A percentile compares a stretch with the other conserved stretches of the same genome.
Evolutionary conservation across 495 filamentous ascomycete genomes (phyloP).

Genomic region (Pyronema domesticum): DNA sequence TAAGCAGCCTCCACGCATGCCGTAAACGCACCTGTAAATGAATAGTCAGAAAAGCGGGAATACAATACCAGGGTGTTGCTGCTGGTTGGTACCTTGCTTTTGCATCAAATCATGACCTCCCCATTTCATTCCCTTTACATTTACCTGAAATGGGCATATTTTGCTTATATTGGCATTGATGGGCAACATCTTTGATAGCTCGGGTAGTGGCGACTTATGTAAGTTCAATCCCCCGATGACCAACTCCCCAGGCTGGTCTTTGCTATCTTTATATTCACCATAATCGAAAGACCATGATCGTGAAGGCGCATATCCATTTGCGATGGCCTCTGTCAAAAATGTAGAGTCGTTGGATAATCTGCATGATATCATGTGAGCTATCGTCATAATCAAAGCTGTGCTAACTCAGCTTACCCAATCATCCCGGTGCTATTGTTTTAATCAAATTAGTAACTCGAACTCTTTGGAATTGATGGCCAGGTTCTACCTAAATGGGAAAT

Average conservation of each 20-base stretch:
- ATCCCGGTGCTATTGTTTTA: constrained; percentile 18
- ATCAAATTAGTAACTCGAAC: neutral
- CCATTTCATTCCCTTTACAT: constrained; percentile 13
- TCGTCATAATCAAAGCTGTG: neutral
- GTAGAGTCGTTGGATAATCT: constrained; percentile 15
- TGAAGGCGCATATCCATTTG: constrained; percentile 4
- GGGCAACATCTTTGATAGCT: constrained; percentile 7
- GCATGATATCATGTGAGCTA: neutral
- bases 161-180: constrained; percentile 14
- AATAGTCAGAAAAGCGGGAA: constrained; percentile 1
- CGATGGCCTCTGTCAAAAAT: constrained; percentile 11
- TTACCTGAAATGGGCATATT: constrained; percentile 18
- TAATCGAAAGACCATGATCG: constrained; percentile 18
- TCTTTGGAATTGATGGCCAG: neutral
- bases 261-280: constrained; percentile 2
- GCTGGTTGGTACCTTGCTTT: constrained; percentile 5
- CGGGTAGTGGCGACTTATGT: constrained; percentile 13
- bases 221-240: constrained; percentile 19
- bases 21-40: constrained; percentile 12
- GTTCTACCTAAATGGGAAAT: constrained; percentile 20
- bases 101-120: constrained; percentile 13
- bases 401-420: neutral
- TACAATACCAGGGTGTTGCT: neutral
- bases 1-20: constrained; percentile 22
- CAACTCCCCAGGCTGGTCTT: constrained; percentile 10